Base-by-base conservation (phyloP, 352 stramenopile genomes). In the Phytophthora pisi region DNA sequence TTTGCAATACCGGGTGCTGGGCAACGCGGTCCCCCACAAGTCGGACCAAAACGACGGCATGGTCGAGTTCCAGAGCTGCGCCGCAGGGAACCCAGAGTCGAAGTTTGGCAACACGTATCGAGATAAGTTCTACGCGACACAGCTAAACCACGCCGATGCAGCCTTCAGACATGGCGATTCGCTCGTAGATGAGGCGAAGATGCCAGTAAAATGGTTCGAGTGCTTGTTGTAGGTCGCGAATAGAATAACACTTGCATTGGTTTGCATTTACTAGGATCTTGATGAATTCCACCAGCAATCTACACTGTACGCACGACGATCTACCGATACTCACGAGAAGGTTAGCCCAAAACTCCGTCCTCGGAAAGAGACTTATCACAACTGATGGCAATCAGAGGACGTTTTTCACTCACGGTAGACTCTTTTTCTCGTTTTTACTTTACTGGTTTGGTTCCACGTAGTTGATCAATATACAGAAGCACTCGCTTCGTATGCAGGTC, bases 81-180 rank as follows among this genome's bases (percentile, higher is more conserved):
- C 57, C 5, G 51, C 26, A 2, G 68, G 66, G 1, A 49, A 81
- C 20, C 53, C 64, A 10, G 13, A 31, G 23, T 65, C 52, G n/a
- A 61, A 70, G 28, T 81, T 86, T 46, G 61, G 52, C 28, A 64
- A 53, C 28, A 66, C 15, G 6, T 75, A 72, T 53, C 34, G 31
- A 10, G 54, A 66, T 46, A 46, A 23, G 16, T 82, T 65, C 73
- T 82, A 65, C 77, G 78, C 31, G 13, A 47, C 51, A 5, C 18
- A 61, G 11, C 34, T 61, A 23, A 61, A 68, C n/a, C 61, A 70
- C 47, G 24, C 38, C 2, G 77, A 85, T 61, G 64, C 56, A 13
- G 51, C 74, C 10, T 83, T 85, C 51, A 61, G 59, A n/a, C 34
- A 68, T 59, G 74, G 74, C 24, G 74, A 85, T 54, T 57, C 61